Evolutionary conservation across 805 yeast species (phyloP).

Genomic region (Priceomyces fermenticarens): DNA sequence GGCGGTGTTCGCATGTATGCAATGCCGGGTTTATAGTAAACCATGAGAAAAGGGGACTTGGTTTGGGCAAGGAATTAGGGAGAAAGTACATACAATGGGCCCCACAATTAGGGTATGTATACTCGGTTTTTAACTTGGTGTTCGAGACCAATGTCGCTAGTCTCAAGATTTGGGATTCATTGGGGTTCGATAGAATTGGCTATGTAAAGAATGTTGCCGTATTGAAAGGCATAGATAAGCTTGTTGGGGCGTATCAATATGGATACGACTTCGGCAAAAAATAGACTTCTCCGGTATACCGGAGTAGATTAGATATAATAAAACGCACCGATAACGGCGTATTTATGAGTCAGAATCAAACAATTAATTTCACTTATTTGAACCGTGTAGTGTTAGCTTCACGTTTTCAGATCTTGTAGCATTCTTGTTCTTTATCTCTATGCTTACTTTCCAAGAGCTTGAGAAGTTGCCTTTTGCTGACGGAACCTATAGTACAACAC

Average conservation of each 20-base stretch:
- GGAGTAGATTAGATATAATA: no score
- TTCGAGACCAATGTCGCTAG: conserved; percentile 80
- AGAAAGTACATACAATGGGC: conserved; percentile 66
- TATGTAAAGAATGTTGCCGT: conserved; percentile 68
- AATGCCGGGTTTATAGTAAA: conserved; percentile 85
- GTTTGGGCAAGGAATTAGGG: conserved; percentile 72
- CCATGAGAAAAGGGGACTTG: conserved; percentile 55
- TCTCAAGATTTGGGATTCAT: conserved; percentile 71
- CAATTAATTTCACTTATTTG: no score
- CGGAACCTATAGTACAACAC: conserved; percentile 17
- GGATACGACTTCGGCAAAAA: conserved; percentile 53
- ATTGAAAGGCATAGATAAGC: conserved; percentile 58
- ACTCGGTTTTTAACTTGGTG: conserved; percentile 85
- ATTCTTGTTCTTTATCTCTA: no score
- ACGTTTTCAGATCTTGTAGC: no score
- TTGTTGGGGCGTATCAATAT: conserved; percentile 74
- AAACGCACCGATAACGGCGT: no score
- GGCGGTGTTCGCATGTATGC: conserved; percentile 82
- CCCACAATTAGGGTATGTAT: conserved; percentile 72
- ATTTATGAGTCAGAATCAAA: no score
- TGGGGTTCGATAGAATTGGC: conserved; percentile 83
- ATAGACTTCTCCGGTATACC: neutral
- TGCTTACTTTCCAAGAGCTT: conserved; percentile 8
- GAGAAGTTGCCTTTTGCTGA: conserved; percentile 34
- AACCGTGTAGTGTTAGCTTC: no score